A percentile compares a stretch with the other conserved stretches of the same genome.
Evolutionary conservation across 495 filamentous ascomycete species (phyloP).

Genomic region (Xylaria sp.): DNA sequence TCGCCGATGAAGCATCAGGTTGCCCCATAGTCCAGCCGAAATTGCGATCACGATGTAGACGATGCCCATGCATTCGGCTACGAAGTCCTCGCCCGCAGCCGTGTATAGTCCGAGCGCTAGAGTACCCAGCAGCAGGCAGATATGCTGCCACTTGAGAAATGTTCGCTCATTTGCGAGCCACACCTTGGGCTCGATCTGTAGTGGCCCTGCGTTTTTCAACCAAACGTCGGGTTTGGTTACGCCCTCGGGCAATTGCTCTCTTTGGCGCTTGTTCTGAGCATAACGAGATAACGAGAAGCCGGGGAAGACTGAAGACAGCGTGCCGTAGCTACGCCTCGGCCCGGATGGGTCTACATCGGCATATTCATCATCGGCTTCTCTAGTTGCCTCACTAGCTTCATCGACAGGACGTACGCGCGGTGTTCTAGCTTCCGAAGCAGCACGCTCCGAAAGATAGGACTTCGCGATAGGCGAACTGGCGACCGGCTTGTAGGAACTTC

Average conservation of each 20-base stretch:
- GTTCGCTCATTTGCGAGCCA: slow-evolving; percentile 99
- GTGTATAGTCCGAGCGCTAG: slow-evolving; percentile 87
- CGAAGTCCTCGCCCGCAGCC: slow-evolving; percentile 75
- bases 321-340: slow-evolving; percentile 51
- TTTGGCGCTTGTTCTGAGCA: slow-evolving; percentile 58
- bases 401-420: slow-evolving; percentile 30
- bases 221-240: slow-evolving; percentile 81
- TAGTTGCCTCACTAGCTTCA: slow-evolving; percentile 28
- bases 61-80: slow-evolving; percentile 77
- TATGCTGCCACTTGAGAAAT: slow-evolving; percentile 97
- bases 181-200: slow-evolving; percentile 94
- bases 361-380: slow-evolving; percentile 38
- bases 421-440: slow-evolving; percentile 45
- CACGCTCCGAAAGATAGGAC: slow-evolving; percentile 58
- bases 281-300: slow-evolving; percentile 77
- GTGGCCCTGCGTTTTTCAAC: slow-evolving; percentile 91
- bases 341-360: slow-evolving; percentile 42
- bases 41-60: slow-evolving; percentile 83
- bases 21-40: slow-evolving; percentile 88
- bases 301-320: slow-evolving; percentile 67
- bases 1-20: slow-evolving; percentile 77
- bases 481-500: slow-evolving; percentile 57
- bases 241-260: slow-evolving; percentile 72
- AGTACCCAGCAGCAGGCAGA: slow-evolving; percentile 81
- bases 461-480: slow-evolving; percentile 68